phyloP scores from a whole-genome alignment of 2,329 filamentous ascomycete species.

The Blumeriella jaapii region DNA sequence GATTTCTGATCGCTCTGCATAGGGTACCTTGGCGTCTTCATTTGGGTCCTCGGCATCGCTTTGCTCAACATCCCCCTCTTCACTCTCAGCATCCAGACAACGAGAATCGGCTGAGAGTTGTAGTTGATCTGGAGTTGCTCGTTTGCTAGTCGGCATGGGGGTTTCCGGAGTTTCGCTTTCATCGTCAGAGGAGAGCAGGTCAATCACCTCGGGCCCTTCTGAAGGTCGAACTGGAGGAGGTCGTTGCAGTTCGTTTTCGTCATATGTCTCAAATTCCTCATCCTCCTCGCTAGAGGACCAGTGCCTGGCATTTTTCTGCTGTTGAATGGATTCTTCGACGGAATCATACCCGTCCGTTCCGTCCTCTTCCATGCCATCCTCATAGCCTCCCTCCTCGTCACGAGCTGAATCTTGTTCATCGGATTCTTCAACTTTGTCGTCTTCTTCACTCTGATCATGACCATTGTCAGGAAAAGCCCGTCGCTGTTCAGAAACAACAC shows the following conservation, averaged over 20 bases:
- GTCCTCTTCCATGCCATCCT: conserved; percentile 1
- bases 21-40: conserved; percentile 1
- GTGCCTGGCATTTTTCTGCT: neutral
- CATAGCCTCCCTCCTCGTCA: conserved; percentile 2
- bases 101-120: conserved; percentile 18
- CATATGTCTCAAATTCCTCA: conserved; percentile 16
- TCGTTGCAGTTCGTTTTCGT: conserved; percentile 14
- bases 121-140: conserved; percentile 3
- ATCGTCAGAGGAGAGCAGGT: conserved; percentile 27
- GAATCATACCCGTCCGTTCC: no score
- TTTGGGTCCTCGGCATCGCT: conserved; percentile 2
- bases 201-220: conserved; percentile 23
- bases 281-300: conserved; percentile 8
- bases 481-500: neutral
- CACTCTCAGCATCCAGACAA: conserved; percentile 7
- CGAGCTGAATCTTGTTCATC: conserved; percentile 2
- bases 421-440: conserved; percentile 23
- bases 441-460: conserved; percentile 4
- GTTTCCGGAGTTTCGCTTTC: conserved; percentile 17
- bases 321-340: conserved; percentile 2
- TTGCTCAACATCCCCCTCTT: conserved; percentile 4
- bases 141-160: neutral
- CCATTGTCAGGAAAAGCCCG: neutral
- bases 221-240: conserved; percentile 4
- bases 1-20: conserved; percentile 4